phyloP scores from a whole-genome alignment of 305 asterid species.

The Striga hermonthica region DNA sequence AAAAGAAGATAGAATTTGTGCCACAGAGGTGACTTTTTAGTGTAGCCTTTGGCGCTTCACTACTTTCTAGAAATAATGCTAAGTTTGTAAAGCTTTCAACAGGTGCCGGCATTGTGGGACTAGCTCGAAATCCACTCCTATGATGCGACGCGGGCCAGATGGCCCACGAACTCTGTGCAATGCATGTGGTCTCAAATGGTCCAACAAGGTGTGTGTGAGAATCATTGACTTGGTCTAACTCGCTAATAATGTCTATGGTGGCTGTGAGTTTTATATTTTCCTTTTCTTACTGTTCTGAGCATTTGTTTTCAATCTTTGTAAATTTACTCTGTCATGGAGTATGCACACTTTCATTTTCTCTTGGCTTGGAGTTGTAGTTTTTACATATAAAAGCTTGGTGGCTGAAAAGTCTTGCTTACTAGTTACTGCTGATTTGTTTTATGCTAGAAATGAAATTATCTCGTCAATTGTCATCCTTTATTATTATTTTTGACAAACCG shows the following conservation, averaged over 20 bases:
- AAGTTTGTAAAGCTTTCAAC: constrained; percentile 28
- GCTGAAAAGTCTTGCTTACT: too few relatives aligned
- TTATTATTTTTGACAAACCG: too few relatives aligned
- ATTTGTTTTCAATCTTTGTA: neutral
- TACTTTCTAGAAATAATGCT: constrained; percentile 27
- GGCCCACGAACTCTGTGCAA: constrained; percentile 94
- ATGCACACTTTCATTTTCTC: neutral
- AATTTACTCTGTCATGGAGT: neutral
- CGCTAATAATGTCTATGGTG: constrained; percentile 7
- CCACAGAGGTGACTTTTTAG: neutral
- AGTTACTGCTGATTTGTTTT: neutral
- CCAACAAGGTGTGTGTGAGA: constrained; percentile 61
- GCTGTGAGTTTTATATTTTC: neutral
- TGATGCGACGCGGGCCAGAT: constrained; percentile 98
- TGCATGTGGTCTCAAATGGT: constrained; percentile 97
- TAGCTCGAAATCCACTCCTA: constrained; percentile 84
- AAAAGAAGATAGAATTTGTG: constrained; percentile 11
- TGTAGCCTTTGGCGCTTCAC: neutral
- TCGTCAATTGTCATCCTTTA: neutral
- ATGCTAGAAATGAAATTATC: neutral
- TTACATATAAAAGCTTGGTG: too few relatives aligned
- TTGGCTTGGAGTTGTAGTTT: neutral
- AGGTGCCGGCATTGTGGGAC: constrained; percentile 86
- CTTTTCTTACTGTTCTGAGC: constrained; percentile 2
- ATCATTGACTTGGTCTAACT: constrained; percentile 7